Conservation (phyloP, 2,329 filamentous ascomycete genomes). For the Sphaerostilbella broomeana region DNA sequence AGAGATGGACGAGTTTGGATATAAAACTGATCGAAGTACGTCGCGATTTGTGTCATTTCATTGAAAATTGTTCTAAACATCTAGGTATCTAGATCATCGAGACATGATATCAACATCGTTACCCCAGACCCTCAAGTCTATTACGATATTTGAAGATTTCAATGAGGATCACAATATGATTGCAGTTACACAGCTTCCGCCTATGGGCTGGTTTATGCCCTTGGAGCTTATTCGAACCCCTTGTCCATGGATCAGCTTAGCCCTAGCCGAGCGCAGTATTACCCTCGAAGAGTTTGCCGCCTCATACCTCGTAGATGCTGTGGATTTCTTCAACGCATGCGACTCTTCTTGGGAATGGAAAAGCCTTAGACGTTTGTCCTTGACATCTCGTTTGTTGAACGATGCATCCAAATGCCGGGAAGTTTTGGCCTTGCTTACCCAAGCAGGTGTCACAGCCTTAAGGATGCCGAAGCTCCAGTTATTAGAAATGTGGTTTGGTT, state of each 20-base stretch:
- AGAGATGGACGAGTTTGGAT: not conserved
- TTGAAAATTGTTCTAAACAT: not conserved
- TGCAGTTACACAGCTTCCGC: not conserved
- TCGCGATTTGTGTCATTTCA: not conserved
- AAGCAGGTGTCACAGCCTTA: not conserved
- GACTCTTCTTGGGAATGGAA: not conserved
- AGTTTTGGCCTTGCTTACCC: not conserved
- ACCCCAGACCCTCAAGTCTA: not conserved
- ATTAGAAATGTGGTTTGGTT: not conserved
- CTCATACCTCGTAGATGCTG: not conserved
- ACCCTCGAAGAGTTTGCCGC: not conserved
- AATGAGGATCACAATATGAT: not conserved
- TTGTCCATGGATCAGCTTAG: not conserved
- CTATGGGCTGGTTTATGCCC: not conserved
- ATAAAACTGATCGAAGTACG: no score
- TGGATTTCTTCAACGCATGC: not conserved
- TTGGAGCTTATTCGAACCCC: not conserved
- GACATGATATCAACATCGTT: not conserved
- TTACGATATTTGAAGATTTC: constrained; percentile 2
- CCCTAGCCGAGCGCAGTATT: not conserved
- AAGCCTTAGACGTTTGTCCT: not conserved
- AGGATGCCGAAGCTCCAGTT: not conserved
- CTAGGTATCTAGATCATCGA: not conserved
- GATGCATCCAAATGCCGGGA: not conserved
- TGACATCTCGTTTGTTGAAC: not conserved